phyloP scores from a whole-genome alignment of 1,284 basidiomycete species.

The Ustanciosporium gigantosporum region DNA sequence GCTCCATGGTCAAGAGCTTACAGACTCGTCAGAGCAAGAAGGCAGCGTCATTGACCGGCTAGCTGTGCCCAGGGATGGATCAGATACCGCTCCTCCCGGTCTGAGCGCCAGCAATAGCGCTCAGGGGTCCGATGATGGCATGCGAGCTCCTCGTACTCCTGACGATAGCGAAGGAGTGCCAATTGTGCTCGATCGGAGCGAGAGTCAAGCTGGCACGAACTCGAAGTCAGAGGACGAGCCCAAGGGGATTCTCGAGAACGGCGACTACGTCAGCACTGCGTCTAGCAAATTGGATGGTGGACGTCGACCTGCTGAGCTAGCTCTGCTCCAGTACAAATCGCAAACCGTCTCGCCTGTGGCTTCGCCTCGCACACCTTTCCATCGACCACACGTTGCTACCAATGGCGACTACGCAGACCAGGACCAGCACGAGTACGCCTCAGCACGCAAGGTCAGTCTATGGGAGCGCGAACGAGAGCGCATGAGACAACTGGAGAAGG shows the following conservation, averaged over 20 bases:
- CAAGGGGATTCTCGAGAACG: not conserved
- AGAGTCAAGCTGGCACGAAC: not conserved
- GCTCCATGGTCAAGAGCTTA: slow-evolving; percentile 9
- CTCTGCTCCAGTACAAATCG: slow-evolving; percentile 30
- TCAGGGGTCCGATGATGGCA: slow-evolving; percentile 35
- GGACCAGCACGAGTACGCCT: no score
- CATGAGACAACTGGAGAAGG: slow-evolving; percentile 31
- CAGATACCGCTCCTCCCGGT: slow-evolving; percentile 27
- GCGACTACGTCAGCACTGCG: not conserved
- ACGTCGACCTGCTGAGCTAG: slow-evolving; percentile 29
- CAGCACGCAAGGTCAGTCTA: slow-evolving; percentile 30
- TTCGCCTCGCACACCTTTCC: no score
- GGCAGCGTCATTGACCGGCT: slow-evolving; percentile 37
- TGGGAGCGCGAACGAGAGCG: slow-evolving; percentile 48
- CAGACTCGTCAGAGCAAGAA: slow-evolving; percentile 16
- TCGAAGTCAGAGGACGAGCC: not conserved
- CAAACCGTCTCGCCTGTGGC: not conserved
- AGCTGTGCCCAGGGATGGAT: slow-evolving; percentile 20
- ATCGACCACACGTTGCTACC: no score
- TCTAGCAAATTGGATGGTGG: no score
- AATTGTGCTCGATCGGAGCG: not conserved
- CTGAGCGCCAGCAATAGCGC: slow-evolving; percentile 29
- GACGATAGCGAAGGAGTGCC: slow-evolving; percentile 17
- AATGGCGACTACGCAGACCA: no score
- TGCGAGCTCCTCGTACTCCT: slow-evolving; percentile 26